These are phyloP conservation scores for Coriolopsis trogii DNA, from an alignment of 1,284 basidiomycete species.

Conservation along the genomic window DNA sequence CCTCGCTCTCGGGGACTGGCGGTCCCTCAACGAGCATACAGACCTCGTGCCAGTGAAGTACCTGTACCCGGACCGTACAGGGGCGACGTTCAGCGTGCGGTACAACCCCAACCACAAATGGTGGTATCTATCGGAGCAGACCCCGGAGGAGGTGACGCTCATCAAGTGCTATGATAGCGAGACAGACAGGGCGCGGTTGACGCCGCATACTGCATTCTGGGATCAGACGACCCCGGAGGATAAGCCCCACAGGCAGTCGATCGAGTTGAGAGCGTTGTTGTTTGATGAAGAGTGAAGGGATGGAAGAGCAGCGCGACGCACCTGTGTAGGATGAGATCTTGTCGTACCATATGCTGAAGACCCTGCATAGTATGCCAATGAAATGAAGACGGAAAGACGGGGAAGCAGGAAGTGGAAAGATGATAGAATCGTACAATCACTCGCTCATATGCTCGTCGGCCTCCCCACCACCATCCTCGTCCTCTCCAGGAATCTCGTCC, in stretches of 20 bases:
- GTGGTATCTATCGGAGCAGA: conserved; percentile 54
- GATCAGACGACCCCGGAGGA: conserved; percentile 41
- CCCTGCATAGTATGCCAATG: no score
- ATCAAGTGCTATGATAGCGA: conserved; percentile 52
- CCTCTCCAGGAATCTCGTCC: conserved; percentile 39
- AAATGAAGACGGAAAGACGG: background rate
- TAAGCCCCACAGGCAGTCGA: conserved; percentile 44
- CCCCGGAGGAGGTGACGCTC: conserved; percentile 48
- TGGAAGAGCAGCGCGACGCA: background rate
- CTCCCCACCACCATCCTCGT: conserved; percentile 40
- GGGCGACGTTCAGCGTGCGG: conserved; percentile 56
- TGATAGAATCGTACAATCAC: conserved; percentile 25
- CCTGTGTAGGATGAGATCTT: background rate
- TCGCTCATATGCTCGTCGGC: conserved; percentile 48
- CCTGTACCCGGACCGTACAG: conserved; percentile 38
- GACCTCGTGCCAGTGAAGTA: conserved; percentile 28
- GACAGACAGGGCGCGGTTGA: conserved; percentile 41
- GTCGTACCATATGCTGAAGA: no score
- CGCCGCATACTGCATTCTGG: conserved; percentile 49
- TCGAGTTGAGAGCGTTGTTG: conserved; percentile 42
- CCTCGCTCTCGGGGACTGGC: conserved; percentile 50
- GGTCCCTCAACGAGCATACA: conserved; percentile 29
- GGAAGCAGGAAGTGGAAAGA: conserved; percentile 6
- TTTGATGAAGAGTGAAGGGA: conserved; percentile 34
- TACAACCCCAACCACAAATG: conserved; percentile 57